Evolutionary conservation across 441 rosid species (phyloP), one percentile per base, ranked within the genome.

Genomic region (Dalechampia spathulata): DNA sequence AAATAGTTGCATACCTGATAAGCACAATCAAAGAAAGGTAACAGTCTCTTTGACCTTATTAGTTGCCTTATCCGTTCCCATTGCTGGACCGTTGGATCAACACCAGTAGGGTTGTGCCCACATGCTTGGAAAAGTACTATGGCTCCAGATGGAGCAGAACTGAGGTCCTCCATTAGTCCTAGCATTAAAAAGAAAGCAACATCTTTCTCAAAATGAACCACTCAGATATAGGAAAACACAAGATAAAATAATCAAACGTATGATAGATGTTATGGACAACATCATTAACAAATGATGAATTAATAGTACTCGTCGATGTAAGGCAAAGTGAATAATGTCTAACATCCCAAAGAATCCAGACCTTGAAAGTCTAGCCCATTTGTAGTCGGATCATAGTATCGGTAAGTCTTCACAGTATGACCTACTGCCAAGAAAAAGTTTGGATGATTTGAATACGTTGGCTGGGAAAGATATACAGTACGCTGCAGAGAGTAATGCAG

Each of bases 381-480:
- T 43, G 97, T 87, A 12, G 81, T 61, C 6, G 95, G 96, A 69
- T 94, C 90, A 60, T 94, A 94, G 69, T 90, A 94, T 32, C 96
- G 88, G 70, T 90, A 94, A 57, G 82, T 67, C 71, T 86, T 83
- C 26, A 90, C 97, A 30, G 90, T n/a, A 58, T 63, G 87, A 67
- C 22, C 97, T 96, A 2, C n/a, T n/a, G 95, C 85, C 63, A 80
- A 78, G 73, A 94, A 90, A 62, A 90, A 60, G 62, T 94, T 90
- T 0, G 94, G 83, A 72, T 94, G 99, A 70, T 94, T 94, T 66
- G 98, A 98, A 98, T 97, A 94, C 45, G 99, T 94, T 45, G 99
- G 99, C 45, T 69, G 86, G 58, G 99, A 92, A 65, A 94, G 83
- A 70, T 86, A 87, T 32, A 94, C 83, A 3, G 75, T 80, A 55